A percentile compares a stretch with the other conserved stretches of the same genome.
phyloP scores from a whole-genome alignment of 306 rosid genomes.

The Trifolium repens region DNA sequence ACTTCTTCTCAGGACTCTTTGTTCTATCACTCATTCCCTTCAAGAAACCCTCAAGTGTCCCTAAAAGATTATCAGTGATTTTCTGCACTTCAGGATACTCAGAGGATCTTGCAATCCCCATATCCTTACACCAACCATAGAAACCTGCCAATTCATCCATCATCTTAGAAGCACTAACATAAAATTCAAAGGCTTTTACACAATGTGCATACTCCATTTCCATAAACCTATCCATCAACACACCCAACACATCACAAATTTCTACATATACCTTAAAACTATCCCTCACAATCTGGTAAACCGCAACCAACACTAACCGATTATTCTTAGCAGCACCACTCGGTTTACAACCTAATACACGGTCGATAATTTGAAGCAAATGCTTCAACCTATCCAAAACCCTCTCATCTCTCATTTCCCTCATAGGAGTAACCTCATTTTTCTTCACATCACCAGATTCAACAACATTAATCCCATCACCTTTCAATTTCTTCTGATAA shows the following conservation, averaged over 20 bases:
- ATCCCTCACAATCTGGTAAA: conserved; percentile 72
- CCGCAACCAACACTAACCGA: conserved; percentile 67
- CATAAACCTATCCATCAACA: conserved; percentile 70
- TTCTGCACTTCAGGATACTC: conserved; percentile 83
- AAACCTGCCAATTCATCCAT: conserved; percentile 72
- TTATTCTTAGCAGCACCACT: conserved; percentile 66
- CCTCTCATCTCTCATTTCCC: conserved; percentile 70
- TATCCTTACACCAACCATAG: conserved; percentile 81
- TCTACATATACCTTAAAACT: conserved; percentile 67
- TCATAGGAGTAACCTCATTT: conserved; percentile 51
- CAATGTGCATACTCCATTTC: conserved; percentile 79
- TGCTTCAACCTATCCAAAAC: conserved; percentile 65
- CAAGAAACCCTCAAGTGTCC: conserved; percentile 72
- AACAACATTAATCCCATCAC: background rate
- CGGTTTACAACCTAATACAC: conserved; percentile 75
- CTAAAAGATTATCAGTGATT: conserved; percentile 65
- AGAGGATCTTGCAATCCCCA: conserved; percentile 74
- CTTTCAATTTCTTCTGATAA: conserved; percentile 52
- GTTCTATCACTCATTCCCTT: conserved; percentile 59
- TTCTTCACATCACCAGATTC: conserved; percentile 32
- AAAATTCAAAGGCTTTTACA: conserved; percentile 67
- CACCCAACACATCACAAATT: conserved; percentile 73
- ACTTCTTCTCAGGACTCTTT: conserved; percentile 56
- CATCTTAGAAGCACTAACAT: conserved; percentile 65
- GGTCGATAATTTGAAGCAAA: conserved; percentile 64